A percentile compares a stretch with the other conserved stretches of the same genome.
phyloP scores from a whole-genome alignment of 169 alveolate genomes.

The Eimeria necatrix region DNA sequence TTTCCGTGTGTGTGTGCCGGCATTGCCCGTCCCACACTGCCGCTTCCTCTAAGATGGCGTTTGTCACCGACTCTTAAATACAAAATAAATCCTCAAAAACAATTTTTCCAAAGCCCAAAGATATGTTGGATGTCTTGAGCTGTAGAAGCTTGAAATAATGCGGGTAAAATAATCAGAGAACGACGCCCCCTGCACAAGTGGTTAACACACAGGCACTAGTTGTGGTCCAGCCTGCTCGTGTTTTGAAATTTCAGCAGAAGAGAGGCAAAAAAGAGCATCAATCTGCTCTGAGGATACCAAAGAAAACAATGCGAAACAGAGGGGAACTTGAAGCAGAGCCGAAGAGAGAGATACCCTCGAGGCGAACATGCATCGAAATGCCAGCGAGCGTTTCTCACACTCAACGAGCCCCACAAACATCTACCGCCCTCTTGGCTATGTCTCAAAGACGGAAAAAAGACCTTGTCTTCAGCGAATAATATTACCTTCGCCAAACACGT shows the following conservation, averaged over 20 bases:
- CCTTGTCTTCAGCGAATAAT: too few relatives aligned
- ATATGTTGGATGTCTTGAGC: neutral
- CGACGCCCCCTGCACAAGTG: constrained; percentile 5
- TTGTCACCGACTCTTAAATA: neutral
- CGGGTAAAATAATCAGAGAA: neutral
- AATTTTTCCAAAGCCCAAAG: neutral
- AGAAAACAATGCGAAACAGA: neutral
- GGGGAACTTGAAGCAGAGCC: constrained; percentile 8
- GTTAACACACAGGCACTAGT: constrained; percentile 53
- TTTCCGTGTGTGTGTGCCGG: constrained; percentile 51
- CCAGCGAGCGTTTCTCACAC: constrained; percentile 31
- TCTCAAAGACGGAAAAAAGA: constrained; percentile 17
- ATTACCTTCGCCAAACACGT: neutral
- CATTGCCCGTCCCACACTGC: constrained; percentile 54
- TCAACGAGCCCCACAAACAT: constrained; percentile 48
- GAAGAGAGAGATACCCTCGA: neutral
- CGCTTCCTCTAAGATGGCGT: constrained; percentile 24
- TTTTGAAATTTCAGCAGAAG: neutral
- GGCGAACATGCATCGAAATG: constrained; percentile 21
- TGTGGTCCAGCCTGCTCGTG: constrained; percentile 46
- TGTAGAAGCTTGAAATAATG: neutral
- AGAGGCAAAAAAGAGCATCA: neutral
- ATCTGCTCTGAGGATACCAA: neutral
- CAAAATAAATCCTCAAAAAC: neutral
- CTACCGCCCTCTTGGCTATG: constrained; percentile 31